These are phyloP conservation scores for Tylopilus balloui DNA, from an alignment of 768 basidiomycete species.

Conservation along the genomic window DNA sequence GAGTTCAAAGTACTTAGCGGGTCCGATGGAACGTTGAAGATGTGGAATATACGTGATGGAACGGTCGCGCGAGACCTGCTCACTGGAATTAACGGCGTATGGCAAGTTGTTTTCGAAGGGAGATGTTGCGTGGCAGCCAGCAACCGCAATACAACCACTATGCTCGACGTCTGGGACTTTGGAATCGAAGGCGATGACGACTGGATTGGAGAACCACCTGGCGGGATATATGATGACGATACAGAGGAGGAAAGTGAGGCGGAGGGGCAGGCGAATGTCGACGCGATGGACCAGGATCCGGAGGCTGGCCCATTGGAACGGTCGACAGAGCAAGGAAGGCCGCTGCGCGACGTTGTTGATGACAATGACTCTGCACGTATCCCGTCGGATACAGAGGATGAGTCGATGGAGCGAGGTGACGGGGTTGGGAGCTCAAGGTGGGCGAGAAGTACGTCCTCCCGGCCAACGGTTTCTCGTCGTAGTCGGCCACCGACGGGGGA, in stretches of 20 bases:
- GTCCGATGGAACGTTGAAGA: slow-evolving; percentile 92
- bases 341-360: slow-evolving; percentile 26
- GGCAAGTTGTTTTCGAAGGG: slow-evolving; percentile 96
- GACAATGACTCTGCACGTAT: slow-evolving; percentile 26
- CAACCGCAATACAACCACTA: slow-evolving; percentile 71
- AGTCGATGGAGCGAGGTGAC: slow-evolving; percentile 30
- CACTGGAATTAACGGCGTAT: slow-evolving; percentile 90
- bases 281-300: slow-evolving; percentile 72
- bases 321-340: slow-evolving; percentile 24
- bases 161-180: slow-evolving; percentile 90
- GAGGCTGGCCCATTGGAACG: slow-evolving; percentile 32
- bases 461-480: slow-evolving; percentile 14
- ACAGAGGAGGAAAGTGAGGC: slow-evolving; percentile 43
- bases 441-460: slow-evolving; percentile 24
- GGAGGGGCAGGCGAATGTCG: slow-evolving; percentile 55
- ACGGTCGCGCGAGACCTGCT: slow-evolving; percentile 82
- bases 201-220: slow-evolving; percentile 76
- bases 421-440: slow-evolving; percentile 29
- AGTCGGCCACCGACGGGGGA: slow-evolving; percentile 18
- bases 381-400: slow-evolving; percentile 29
- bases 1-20: slow-evolving; percentile 96
- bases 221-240: slow-evolving; percentile 69
- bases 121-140: slow-evolving; percentile 94
- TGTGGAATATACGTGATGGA: slow-evolving; percentile 95
- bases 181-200: slow-evolving; percentile 69